Evolutionary conservation across 2,329 filamentous ascomycete genomes (phyloP).

Genomic region (Pseudocercospora eumusae): DNA sequence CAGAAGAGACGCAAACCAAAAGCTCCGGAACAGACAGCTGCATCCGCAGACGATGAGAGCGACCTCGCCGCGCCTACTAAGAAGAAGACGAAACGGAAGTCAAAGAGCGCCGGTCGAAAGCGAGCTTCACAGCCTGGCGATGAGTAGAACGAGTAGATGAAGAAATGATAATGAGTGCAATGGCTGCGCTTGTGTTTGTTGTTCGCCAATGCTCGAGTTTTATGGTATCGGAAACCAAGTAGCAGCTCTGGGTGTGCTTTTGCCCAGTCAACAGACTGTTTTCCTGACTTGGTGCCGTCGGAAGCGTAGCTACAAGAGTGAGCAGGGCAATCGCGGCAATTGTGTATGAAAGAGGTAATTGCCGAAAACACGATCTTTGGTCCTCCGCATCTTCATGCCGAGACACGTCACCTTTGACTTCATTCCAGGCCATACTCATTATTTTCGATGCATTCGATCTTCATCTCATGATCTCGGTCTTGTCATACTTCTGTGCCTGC

Average conservation of each 20-base stretch:
- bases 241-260: background rate
- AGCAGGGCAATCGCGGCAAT: constrained; percentile 3
- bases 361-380: background rate
- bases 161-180: background rate
- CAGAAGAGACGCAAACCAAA: background rate
- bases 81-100: constrained; percentile 9
- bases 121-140: background rate
- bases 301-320: background rate
- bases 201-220: background rate
- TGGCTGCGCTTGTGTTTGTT: background rate
- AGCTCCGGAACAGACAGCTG: background rate
- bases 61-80: constrained; percentile 3
- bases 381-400: background rate
- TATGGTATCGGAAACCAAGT: background rate
- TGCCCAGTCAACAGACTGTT: too few relatives aligned
- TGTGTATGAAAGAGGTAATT: background rate
- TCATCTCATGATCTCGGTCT: too few relatives aligned
- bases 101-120: background rate
- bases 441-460: background rate
- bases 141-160: background rate
- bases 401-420: background rate
- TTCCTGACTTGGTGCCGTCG: background rate
- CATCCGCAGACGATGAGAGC: constrained; percentile 2
- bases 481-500: too few relatives aligned
- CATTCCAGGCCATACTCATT: background rate